Evolutionary conservation across 352 stramenopile genomes (phyloP).

Genomic region (Phytophthora rubi): DNA sequence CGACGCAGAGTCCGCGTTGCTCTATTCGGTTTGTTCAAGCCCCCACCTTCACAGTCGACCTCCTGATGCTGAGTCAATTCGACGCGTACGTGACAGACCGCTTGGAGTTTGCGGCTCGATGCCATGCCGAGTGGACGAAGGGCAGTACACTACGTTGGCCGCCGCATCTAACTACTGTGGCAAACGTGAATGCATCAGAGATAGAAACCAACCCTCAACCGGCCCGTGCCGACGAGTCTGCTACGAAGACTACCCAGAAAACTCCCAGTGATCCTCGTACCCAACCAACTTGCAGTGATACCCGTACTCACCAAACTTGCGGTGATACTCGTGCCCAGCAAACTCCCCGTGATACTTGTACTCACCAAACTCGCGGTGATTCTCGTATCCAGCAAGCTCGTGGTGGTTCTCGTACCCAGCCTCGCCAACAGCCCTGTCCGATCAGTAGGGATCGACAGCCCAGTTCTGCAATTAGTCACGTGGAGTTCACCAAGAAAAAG

Average conservation of each 20-base stretch:
- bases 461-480: not conserved
- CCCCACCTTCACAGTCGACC: conserved; percentile 3
- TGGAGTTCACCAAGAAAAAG: not conserved
- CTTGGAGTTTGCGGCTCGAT: conserved; percentile 22
- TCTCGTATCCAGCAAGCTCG: no score
- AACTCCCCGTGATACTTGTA: no score
- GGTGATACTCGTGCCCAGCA: no score
- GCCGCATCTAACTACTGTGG: not conserved
- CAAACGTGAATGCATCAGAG: not conserved
- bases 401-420: no score
- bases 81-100: conserved; percentile 25
- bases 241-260: not conserved
- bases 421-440: no score
- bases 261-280: no score
- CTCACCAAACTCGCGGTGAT: no score
- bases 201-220: not conserved
- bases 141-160: conserved; percentile 10
- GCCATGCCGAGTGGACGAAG: conserved; percentile 8
- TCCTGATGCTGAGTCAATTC: conserved; percentile 14
- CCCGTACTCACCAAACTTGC: no score
- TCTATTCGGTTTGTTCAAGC: not conserved
- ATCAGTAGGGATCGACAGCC: no score
- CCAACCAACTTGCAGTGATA: no score
- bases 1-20: not conserved
- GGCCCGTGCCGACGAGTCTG: not conserved